Percentiles rank a stretch among this genome's conserved stretches.
These are phyloP conservation scores for Metarhizium sp. DNA, from an alignment of 2,329 filamentous ascomycete species.

Conservation along the genomic window DNA sequence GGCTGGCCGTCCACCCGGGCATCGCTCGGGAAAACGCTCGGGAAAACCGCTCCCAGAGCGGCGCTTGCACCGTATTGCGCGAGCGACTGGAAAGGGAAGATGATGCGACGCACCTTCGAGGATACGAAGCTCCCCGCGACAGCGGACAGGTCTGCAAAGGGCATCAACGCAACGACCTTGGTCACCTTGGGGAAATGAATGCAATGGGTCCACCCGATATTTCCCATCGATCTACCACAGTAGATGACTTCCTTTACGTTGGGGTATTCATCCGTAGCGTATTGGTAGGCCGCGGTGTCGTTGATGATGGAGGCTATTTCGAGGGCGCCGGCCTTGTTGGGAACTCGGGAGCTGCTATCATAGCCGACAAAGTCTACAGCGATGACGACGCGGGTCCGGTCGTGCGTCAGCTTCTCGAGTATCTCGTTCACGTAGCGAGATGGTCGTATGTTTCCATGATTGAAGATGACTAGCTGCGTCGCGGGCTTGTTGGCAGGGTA, in stretches of 20 bases:
- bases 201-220: background rate
- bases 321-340: background rate
- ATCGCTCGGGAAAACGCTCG: background rate
- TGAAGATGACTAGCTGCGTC: background rate
- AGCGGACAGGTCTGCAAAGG: no score
- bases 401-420: background rate
- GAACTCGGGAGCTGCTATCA: background rate
- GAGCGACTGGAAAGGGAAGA: background rate
- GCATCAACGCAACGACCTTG: background rate
- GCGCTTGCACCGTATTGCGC: no score
- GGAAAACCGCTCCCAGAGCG: background rate
- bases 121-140: no score
- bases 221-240: background rate
- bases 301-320: background rate
- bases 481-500: background rate
- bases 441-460: background rate
- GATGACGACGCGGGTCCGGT: background rate
- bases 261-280: background rate
- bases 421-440: background rate
- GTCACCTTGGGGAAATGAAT: background rate
- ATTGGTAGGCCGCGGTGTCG: background rate
- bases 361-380: slow-evolving; percentile 1
- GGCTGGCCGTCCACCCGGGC: background rate
- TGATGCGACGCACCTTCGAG: background rate
- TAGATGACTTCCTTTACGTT: background rate